Evolutionary conservation across 495 filamentous ascomycete genomes (phyloP), one percentile per base, ranked within the genome.

Genomic region (Neurospora intermedia): DNA sequence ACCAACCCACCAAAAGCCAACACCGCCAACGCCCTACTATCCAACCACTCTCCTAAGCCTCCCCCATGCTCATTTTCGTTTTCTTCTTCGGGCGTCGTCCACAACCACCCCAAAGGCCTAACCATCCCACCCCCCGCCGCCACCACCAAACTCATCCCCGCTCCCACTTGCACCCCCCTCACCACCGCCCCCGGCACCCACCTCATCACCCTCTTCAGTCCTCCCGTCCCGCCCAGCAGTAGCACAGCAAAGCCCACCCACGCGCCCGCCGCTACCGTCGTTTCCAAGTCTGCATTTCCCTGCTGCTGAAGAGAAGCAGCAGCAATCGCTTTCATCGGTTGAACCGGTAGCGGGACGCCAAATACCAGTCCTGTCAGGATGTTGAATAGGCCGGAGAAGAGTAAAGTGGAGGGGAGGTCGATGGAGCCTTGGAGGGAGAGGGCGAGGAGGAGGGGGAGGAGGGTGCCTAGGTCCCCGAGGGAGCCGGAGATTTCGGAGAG

Each of bases 391-490:
- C 95, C 95, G 0, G 92, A 92, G 80, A 97, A 96, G 4, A 38
- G 5, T 6, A 98, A 87, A 2, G 95, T 97, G 69, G 90, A 89
- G 41, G 93, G 87, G 0, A 98, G 88, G 42, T 91, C 91, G 74
- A 98, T 92, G 2, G 90, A 92, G 23, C 87, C 83, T 69, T 91
- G 90, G 20, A 92, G 78, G 0, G 93, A 89, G 4, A 97, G 89
- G 3, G 94, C 92, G 72, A 96, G 91, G 82, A 95, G 90, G 70
- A 98, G 87, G 20, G 95, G 95, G 10, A 98, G 88, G 39, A 98
- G 88, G 4, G 94, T 98, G 38, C 95, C 95, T 20, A 97, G 85
- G 81, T 98, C 95, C 71, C 95, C 95, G 16, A 98, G 85, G 0
- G 94, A 90, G 59, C 95, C 95, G 13, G 94, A 94, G 74, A 98